Evolutionary conservation across 2,329 filamentous ascomycete genomes (phyloP).

Genomic region (Talaromyces sp.): DNA sequence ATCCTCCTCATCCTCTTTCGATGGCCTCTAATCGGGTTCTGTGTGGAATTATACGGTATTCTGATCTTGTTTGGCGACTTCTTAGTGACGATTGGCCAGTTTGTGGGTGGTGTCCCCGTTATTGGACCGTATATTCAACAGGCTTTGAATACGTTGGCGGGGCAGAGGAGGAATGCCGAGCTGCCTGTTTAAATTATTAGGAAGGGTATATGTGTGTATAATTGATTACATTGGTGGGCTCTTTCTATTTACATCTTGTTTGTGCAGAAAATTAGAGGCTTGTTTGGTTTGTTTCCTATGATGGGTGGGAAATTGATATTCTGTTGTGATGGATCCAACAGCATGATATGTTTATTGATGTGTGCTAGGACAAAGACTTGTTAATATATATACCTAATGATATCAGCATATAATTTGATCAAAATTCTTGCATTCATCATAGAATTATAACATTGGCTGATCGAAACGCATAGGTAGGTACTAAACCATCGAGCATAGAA

Average conservation of each 20-base stretch:
- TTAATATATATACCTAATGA: neutral
- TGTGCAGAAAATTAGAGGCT: neutral
- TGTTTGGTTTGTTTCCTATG: neutral
- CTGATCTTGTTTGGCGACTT: constrained; percentile 94
- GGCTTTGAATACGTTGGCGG: constrained; percentile 63
- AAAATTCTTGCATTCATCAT: neutral
- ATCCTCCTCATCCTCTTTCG: constrained; percentile 79
- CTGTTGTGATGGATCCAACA: constrained; percentile 3
- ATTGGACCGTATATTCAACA: constrained; percentile 80
- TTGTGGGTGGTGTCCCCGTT: constrained; percentile 77
- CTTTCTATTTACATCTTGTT: neutral
- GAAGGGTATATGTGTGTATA: neutral
- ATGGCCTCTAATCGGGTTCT: constrained; percentile 88
- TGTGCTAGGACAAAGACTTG: neutral
- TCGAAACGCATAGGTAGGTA: too few species aligned
- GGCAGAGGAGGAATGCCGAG: constrained; percentile 68
- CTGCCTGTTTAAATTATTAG: constrained; percentile 38
- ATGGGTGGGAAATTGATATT: neutral
- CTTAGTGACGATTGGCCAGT: constrained; percentile 82
- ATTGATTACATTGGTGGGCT: too few species aligned
- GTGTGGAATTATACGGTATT: constrained; percentile 88
- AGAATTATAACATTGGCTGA: too few species aligned
- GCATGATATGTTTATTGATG: neutral
- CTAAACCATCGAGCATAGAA: too few species aligned
- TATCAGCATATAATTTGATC: neutral